These are phyloP conservation scores for Yarrowia porcina DNA, from an alignment of 805 yeast species.

Conservation along the genomic window DNA sequence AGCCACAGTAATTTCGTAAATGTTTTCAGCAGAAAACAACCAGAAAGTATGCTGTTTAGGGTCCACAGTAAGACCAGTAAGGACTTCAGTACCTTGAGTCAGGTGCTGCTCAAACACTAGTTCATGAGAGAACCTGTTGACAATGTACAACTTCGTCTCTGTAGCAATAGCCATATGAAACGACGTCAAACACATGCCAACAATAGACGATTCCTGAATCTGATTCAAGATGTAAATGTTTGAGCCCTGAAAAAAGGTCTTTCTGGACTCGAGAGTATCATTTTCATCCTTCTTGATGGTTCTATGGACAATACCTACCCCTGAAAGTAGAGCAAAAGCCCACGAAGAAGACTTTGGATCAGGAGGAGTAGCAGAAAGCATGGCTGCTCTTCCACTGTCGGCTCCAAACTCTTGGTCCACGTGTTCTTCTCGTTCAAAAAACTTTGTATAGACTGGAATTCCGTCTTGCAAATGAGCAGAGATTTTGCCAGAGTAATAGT, in stretches of 20 bases:
- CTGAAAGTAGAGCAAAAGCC: constrained; percentile 48
- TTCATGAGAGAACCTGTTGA: constrained; percentile 53
- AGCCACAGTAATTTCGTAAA: constrained; percentile 65
- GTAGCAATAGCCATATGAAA: constrained; percentile 53
- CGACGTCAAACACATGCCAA: constrained; percentile 48
- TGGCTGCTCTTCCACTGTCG: neutral
- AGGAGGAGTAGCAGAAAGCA: constrained; percentile 12
- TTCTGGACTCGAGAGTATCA: constrained; percentile 3
- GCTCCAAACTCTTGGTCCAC: constrained; percentile 19
- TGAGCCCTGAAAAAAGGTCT: constrained; percentile 14
- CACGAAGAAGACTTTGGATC: constrained; percentile 10
- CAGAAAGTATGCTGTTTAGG: constrained; percentile 59
- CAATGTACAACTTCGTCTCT: constrained; percentile 43
- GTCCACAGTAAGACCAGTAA: constrained; percentile 53
- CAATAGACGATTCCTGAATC: constrained; percentile 34
- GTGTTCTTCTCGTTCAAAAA: constrained; percentile 33
- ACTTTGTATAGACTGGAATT: constrained; percentile 34
- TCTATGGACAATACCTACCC: constrained; percentile 49
- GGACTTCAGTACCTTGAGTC: constrained; percentile 39
- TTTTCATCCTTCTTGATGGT: constrained; percentile 10
- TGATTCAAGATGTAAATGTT: constrained; percentile 15
- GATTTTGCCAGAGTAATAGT: constrained; percentile 34
- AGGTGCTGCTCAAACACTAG: constrained; percentile 46
- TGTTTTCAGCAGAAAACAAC: constrained; percentile 58
- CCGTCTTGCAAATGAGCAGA: constrained; percentile 31